These are phyloP conservation scores for Dictyostelium purpureum DNA, from an alignment of 78 protist species.

Conservation along the genomic window DNA sequence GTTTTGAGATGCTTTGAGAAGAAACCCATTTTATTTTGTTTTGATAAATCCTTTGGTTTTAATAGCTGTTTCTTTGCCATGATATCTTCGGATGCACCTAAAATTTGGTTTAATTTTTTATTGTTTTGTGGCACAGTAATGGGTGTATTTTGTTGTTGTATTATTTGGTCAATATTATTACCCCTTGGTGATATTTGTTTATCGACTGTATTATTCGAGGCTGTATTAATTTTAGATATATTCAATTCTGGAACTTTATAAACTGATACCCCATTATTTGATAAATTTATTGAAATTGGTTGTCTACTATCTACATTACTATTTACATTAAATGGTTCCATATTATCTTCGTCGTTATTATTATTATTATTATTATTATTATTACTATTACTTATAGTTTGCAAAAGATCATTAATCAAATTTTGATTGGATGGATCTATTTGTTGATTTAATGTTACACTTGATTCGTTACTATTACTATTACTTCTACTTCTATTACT, in stretches of 20 bases:
- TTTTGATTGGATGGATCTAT: not conserved
- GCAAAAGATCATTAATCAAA: constrained; percentile 8
- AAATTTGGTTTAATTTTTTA: constrained; percentile 17
- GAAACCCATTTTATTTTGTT: not conserved
- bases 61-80: not conserved
- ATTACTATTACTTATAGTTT: not conserved
- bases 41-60: constrained; percentile 9
- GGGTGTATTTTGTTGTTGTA: not conserved
- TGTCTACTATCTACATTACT: not conserved
- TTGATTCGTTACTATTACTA: not conserved
- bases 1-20: constrained; percentile 46
- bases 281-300: not conserved
- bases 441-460: not conserved
- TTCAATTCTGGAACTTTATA: constrained; percentile 32
- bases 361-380: not conserved
- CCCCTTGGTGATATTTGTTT: not conserved
- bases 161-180: not conserved
- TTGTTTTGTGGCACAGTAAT: not conserved
- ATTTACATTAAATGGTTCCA: constrained; percentile 16
- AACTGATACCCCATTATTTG: not conserved
- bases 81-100: not conserved
- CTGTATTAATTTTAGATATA: not conserved
- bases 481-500: not conserved
- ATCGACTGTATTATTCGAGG: not conserved
- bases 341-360: not conserved